Evolutionary conservation across 495 filamentous ascomycete species (phyloP), one percentile per base, ranked within the genome.

Genomic region (Pyronema domesticum): DNA sequence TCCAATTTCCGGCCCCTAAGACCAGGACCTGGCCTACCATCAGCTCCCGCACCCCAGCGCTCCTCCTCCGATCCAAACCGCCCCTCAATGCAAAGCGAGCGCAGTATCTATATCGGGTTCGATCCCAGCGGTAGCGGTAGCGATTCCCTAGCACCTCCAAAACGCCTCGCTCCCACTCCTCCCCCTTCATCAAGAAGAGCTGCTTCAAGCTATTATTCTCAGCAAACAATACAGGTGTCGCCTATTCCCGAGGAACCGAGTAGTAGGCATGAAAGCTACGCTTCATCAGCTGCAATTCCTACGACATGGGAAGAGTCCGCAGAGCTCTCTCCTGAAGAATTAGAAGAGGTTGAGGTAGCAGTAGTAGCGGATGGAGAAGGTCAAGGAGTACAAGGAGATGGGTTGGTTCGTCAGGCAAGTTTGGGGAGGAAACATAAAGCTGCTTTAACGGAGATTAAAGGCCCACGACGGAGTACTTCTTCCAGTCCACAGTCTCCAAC

Each of bases 181-280:
- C 80, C 79, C 7, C 83, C 83, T 15, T 80, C 78, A 39, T 73
- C 82, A 11, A 73, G 83, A 59, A 72, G 82, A 58, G 85, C 82
- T 0, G 78, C 80, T 1, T 79, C 82, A n/a, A 83, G 80, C 36
- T 86, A 85, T 58, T 87, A 54, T 46, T 69, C 73, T 8, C 76
- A 85, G 18, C 75, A 74, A 53, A 62, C 68, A n/a, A 86, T 84
- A 1, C 85, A 74, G 54, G 86, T 95, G 5, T 85, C 89, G 7
- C 89, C 89, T 1, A 95, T 95, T 53, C 83, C 80, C 0, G 89
- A 95, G 67, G 88, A 94, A 63, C 73, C 77, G 3, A 7, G 40
- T 14, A 49, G 73, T 10, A 71, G 77, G 11, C 76, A 81, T 62
- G 77, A 75, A 15, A 89, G 85, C 0, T 84, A 81, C 62, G 86